Percentiles rank a stretch among this genome's conserved stretches.
Evolutionary conservation across 164 flowering plant genomes (phyloP).

Genomic region (Annona cherimola): DNA sequence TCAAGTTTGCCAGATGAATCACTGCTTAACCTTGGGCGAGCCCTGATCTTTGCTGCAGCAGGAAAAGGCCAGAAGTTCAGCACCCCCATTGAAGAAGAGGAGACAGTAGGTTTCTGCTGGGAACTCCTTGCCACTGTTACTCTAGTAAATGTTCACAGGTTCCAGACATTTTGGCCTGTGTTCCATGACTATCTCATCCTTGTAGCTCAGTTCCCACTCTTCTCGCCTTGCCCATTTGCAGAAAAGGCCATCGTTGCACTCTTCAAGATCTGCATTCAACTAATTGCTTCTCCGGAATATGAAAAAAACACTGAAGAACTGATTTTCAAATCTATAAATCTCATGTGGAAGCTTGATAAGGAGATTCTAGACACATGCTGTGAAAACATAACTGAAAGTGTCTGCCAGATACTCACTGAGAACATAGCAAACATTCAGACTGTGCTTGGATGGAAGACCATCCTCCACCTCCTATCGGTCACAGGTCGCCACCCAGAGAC

Average conservation of each 20-base stretch:
- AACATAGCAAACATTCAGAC: conserved; percentile 58
- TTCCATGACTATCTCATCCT: conserved; percentile 59
- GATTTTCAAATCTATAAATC: conserved; percentile 73
- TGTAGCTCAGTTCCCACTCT: conserved; percentile 69
- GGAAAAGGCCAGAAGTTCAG: conserved; percentile 92
- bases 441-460: conserved; percentile 69
- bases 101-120: conserved; percentile 83
- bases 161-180: conserved; percentile 60
- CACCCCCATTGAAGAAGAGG: conserved; percentile 86
- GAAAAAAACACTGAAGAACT: conserved; percentile 60
- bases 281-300: conserved; percentile 32
- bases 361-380: conserved; percentile 67
- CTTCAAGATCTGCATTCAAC: conserved; percentile 48
- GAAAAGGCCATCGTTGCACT: conserved; percentile 65
- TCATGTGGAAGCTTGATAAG: conserved; percentile 82
- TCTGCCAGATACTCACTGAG: conserved; percentile 50
- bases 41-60: conserved; percentile 78
- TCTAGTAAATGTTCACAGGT: conserved; percentile 44
- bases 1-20: conserved; percentile 49
- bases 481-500: conserved; percentile 69
- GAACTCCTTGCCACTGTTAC: conserved; percentile 49
- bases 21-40: conserved; percentile 63
- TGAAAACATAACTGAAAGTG: conserved; percentile 42
- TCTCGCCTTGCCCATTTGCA: conserved; percentile 80
- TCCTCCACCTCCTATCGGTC: conserved; percentile 53